These are phyloP conservation scores for Ganoderma sinense DNA, from an alignment of 1,284 basidiomycete species.

Conservation along the genomic window DNA sequence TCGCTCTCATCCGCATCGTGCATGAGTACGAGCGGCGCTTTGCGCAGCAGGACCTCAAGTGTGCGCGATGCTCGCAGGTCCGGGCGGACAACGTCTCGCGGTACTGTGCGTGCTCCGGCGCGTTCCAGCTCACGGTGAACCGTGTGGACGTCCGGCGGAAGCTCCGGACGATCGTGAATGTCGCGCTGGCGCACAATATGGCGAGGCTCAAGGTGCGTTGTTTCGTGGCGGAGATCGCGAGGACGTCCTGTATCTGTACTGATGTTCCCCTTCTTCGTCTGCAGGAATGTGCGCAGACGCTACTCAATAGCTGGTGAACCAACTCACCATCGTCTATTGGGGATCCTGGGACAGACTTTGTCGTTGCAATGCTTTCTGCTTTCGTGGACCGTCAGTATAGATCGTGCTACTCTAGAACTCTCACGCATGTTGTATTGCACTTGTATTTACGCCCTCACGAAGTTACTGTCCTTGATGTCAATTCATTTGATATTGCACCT, in stretches of 20 bases:
- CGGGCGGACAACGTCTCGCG: conserved; percentile 87
- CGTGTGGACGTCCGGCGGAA: conserved; percentile 75
- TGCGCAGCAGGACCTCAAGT: conserved; percentile 90
- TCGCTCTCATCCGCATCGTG: conserved; percentile 83
- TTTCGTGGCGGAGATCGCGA: background rate
- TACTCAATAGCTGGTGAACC: conserved; percentile 32
- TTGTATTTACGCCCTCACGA: conserved; percentile 11
- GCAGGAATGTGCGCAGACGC: conserved; percentile 49
- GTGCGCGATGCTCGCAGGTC: conserved; percentile 89
- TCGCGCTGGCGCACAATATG: conserved; percentile 78
- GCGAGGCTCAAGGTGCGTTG: conserved; percentile 66
- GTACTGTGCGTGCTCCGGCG: conserved; percentile 90
- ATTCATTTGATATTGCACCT: background rate
- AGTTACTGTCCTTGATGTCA: background rate
- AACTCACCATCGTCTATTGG: background rate
- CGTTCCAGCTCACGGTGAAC: conserved; percentile 75
- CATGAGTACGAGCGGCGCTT: conserved; percentile 78
- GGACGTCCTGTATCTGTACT: background rate
- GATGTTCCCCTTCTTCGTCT: conserved; percentile 6
- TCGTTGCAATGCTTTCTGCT: conserved; percentile 20
- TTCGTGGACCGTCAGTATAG: conserved; percentile 14
- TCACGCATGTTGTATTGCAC: conserved; percentile 32
- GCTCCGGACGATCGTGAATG: conserved; percentile 83
- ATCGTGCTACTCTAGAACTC: conserved; percentile 4
- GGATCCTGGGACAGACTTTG: background rate